Conservation (phyloP, 352 stramenopile genomes). For the Pythium biforme region DNA sequence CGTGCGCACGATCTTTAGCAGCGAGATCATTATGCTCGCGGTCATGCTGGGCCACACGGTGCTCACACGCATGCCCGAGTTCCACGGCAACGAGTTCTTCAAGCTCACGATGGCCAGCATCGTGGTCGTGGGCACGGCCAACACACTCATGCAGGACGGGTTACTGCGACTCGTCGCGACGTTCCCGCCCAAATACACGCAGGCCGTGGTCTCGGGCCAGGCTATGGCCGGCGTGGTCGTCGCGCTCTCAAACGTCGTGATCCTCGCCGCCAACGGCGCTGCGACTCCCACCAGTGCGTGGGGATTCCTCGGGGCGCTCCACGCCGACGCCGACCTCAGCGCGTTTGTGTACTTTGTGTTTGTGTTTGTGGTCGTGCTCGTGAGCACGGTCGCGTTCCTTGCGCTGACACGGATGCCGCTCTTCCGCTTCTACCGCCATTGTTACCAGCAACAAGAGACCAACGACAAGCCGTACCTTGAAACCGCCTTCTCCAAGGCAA, state of each 20-base stretch:
- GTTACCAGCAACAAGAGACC: background rate
- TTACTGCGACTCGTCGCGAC: conserved; percentile 72
- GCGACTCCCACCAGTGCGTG: background rate
- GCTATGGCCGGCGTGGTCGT: conserved; percentile 72
- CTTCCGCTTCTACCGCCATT: conserved; percentile 63
- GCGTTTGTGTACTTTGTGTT: conserved; percentile 81
- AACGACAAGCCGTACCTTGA: conserved; percentile 25
- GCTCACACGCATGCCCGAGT: conserved; percentile 73
- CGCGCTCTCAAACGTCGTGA: conserved; percentile 70
- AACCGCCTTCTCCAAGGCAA: background rate
- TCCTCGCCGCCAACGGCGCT: conserved; percentile 52
- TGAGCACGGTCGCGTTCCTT: conserved; percentile 52
- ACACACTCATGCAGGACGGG: conserved; percentile 79
- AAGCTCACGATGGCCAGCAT: conserved; percentile 74
- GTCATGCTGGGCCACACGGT: conserved; percentile 72
- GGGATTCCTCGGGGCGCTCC: conserved; percentile 25
- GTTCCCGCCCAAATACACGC: conserved; percentile 75
- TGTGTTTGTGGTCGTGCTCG: conserved; percentile 63
- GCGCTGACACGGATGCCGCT: conserved; percentile 58
- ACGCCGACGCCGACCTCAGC: conserved; percentile 48
- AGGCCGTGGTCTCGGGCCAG: conserved; percentile 76
- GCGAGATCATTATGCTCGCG: conserved; percentile 62
- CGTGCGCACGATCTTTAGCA: conserved; percentile 59
- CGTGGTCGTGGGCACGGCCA: conserved; percentile 59
- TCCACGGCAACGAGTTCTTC: conserved; percentile 69